A percentile compares a stretch with the other conserved stretches of the same genome.
Conservation (phyloP, 805 yeast genomes). For the Wickerhamomyces chaumierensis region DNA sequence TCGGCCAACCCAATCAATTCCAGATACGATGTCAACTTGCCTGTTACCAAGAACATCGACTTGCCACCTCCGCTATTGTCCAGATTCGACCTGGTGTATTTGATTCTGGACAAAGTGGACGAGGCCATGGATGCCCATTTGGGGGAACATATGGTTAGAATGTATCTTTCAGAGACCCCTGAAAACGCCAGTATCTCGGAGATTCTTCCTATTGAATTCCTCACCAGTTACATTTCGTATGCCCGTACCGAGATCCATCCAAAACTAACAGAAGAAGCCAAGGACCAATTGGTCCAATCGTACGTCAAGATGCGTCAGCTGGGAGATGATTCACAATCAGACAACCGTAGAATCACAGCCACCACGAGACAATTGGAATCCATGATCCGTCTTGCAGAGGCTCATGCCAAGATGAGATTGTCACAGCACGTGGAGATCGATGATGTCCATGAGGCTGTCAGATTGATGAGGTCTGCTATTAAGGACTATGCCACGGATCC, state of each 20-base stretch:
- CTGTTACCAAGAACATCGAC: conserved; percentile 92
- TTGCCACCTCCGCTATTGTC: conserved; percentile 93
- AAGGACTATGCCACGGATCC: conserved; percentile 99
- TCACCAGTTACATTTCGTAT: conserved; percentile 83
- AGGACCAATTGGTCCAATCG: conserved; percentile 70
- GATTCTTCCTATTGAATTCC: conserved; percentile 74
- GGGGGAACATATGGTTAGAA: conserved; percentile 81
- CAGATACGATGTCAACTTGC: conserved; percentile 85
- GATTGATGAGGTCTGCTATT: conserved; percentile 86
- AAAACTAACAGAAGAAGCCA: conserved; percentile 68
- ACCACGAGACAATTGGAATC: conserved; percentile 95
- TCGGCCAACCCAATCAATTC: conserved; percentile 97
- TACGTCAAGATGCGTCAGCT: conserved; percentile 90
- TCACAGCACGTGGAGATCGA: conserved; percentile 55
- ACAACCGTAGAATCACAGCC: conserved; percentile 91
- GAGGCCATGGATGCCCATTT: conserved; percentile 73
- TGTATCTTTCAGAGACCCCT: conserved; percentile 85
- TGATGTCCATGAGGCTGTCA: conserved; percentile 89
- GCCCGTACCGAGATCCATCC: conserved; percentile 85
- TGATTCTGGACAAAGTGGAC: conserved; percentile 87
- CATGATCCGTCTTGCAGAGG: conserved; percentile 90
- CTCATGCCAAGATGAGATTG: conserved; percentile 94
- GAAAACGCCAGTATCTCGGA: conserved; percentile 57
- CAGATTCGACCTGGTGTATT: conserved; percentile 87
- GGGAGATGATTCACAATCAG: conserved; percentile 81